Evolutionary conservation across 768 basidiomycete species (phyloP).

Genomic region (Cyclocybe aegerita): DNA sequence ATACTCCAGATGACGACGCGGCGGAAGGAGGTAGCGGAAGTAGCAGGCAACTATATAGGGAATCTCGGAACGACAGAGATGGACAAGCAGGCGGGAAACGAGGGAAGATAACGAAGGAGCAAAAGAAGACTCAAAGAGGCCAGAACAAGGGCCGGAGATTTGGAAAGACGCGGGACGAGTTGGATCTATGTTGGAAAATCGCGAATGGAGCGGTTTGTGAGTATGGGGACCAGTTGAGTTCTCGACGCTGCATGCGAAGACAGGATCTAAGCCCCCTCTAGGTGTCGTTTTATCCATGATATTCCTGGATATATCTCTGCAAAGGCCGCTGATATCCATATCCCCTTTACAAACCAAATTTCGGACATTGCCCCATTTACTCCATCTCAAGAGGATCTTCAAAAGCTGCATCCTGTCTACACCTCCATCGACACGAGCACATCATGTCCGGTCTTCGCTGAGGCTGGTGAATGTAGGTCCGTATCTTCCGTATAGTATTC

Average conservation of each 20-base stretch:
- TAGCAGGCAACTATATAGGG: too few relatives aligned
- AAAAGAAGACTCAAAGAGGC: constrained; percentile 74
- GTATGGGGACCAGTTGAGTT: constrained; percentile 58
- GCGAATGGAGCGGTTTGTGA: constrained; percentile 73
- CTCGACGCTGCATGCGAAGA: background rate
- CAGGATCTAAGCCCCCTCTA: constrained; percentile 19
- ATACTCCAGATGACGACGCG: background rate
- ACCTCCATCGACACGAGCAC: constrained; percentile 47
- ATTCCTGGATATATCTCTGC: constrained; percentile 69
- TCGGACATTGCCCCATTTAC: constrained; percentile 53
- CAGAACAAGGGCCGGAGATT: constrained; percentile 85
- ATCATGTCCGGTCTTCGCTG: constrained; percentile 65
- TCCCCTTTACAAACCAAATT: constrained; percentile 47
- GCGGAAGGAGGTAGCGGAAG: too few relatives aligned
- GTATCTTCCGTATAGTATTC: constrained; percentile 3
- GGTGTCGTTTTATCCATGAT: constrained; percentile 83
- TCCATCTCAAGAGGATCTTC: constrained; percentile 22
- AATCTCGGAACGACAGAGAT: too few relatives aligned
- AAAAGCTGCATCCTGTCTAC: constrained; percentile 27
- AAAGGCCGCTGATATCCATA: constrained; percentile 73
- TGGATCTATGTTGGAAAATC: constrained; percentile 81
- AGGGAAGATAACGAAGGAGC: constrained; percentile 53
- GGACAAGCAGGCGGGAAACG: constrained; percentile 16
- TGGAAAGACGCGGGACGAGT: constrained; percentile 72
- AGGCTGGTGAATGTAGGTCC: constrained; percentile 71